phyloP scores from a whole-genome alignment of 1,139 yeast genomes.

The Candida labiduridarum region DNA sequence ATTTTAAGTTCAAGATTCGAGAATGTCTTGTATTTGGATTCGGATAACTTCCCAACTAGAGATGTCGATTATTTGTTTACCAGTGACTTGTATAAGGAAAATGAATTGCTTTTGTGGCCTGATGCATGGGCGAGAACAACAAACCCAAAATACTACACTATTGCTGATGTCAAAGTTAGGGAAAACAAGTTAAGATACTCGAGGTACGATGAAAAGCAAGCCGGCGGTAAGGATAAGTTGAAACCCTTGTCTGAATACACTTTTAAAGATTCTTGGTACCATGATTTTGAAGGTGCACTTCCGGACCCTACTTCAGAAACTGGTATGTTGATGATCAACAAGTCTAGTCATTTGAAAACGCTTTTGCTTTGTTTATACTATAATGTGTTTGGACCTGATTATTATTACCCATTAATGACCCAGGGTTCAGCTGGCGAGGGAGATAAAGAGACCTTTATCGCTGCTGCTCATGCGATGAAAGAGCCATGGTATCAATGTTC shows the following conservation, averaged over 20 bases:
- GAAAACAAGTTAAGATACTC: slow-evolving; percentile 41
- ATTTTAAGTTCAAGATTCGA: slow-evolving; percentile 60
- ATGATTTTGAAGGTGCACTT: slow-evolving; percentile 57
- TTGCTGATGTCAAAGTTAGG: slow-evolving; percentile 41
- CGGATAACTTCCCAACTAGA: slow-evolving; percentile 64
- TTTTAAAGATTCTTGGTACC: slow-evolving; percentile 44
- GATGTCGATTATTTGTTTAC: slow-evolving; percentile 55
- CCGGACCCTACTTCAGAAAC: slow-evolving; percentile 69
- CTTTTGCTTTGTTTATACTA: slow-evolving; percentile 57
- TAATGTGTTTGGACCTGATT: slow-evolving; percentile 54
- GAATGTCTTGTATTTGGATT: slow-evolving; percentile 62
- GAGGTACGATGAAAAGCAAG: slow-evolving; percentile 31
- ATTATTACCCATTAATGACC: slow-evolving; percentile 60
- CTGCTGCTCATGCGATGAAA: slow-evolving; percentile 57
- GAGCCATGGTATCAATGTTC: slow-evolving; percentile 57
- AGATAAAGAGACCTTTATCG: slow-evolving; percentile 68
- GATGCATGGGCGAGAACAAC: slow-evolving; percentile 55
- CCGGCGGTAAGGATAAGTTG: slow-evolving; percentile 22
- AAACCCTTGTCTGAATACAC: slow-evolving; percentile 34
- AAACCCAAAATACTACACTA: slow-evolving; percentile 48
- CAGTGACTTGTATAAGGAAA: slow-evolving; percentile 39
- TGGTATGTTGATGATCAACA: slow-evolving; percentile 61
- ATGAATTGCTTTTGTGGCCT: slow-evolving; percentile 53
- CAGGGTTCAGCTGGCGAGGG: slow-evolving; percentile 78
- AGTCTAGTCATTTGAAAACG: slow-evolving; percentile 51